Conservation (phyloP, 768 basidiomycete species). For the Boletus bicolor region DNA sequence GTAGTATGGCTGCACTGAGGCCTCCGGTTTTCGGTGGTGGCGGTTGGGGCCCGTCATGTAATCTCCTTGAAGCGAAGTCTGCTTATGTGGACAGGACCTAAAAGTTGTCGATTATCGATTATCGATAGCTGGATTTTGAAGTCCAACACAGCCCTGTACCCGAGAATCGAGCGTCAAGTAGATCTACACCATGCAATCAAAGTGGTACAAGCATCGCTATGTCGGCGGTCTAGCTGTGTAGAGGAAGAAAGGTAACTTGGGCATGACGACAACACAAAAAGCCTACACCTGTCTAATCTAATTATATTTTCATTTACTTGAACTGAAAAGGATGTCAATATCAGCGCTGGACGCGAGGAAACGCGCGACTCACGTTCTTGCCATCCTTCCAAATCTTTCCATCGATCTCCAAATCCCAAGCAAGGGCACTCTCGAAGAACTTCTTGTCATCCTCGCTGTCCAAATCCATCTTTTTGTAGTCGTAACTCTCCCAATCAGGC, state of each 20-base stretch:
- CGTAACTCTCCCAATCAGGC: slow-evolving; percentile 91
- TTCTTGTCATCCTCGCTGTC: slow-evolving; percentile 71
- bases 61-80: no score
- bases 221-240: background rate
- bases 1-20: no score
- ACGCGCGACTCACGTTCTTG: slow-evolving; percentile 67
- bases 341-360: background rate
- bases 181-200: background rate
- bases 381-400: slow-evolving; percentile 92
- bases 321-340: slow-evolving; percentile 15
- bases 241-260: slow-evolving; percentile 1
- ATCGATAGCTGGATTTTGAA: background rate
- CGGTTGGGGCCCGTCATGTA: no score
- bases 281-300: slow-evolving; percentile 26
- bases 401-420: slow-evolving; percentile 89
- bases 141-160: background rate
- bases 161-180: background rate
- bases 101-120: background rate
- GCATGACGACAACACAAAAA: slow-evolving; percentile 10
- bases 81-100: background rate
- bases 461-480: slow-evolving; percentile 74
- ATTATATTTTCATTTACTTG: slow-evolving; percentile 15
- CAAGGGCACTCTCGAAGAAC: slow-evolving; percentile 89
- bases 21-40: no score
- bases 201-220: background rate